A percentile compares a stretch with the other conserved stretches of the same genome.
Evolutionary conservation across 2,329 filamentous ascomycete species (phyloP).

Genomic region (Colletotrichum sp.): DNA sequence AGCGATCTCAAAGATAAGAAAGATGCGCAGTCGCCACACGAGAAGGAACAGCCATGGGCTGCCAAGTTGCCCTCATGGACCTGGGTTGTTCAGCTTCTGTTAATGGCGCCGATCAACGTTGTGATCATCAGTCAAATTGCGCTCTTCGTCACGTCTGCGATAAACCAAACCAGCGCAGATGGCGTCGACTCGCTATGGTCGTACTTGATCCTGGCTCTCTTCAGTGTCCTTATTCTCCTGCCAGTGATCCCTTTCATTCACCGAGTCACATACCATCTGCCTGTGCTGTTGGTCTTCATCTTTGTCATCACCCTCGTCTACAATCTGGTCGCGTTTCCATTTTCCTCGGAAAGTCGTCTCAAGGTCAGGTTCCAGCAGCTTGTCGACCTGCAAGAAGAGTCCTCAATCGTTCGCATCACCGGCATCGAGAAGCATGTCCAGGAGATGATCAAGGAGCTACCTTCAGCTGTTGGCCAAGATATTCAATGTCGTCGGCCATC

Average conservation of each 20-base stretch:
- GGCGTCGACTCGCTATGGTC: slow-evolving; percentile 75
- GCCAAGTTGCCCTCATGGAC: slow-evolving; percentile 78
- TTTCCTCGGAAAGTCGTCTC: slow-evolving; percentile 78
- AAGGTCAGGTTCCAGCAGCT: slow-evolving; percentile 89
- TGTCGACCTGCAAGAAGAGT: slow-evolving; percentile 71
- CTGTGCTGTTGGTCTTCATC: slow-evolving; percentile 75
- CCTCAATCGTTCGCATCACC: slow-evolving; percentile 71
- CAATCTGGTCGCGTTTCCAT: slow-evolving; percentile 87
- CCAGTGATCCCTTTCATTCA: slow-evolving; percentile 87
- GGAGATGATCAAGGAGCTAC: slow-evolving; percentile 70
- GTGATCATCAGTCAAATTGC: slow-evolving; percentile 79
- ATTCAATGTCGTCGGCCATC: slow-evolving; percentile 33
- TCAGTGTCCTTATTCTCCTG: slow-evolving; percentile 75
- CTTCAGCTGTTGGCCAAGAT: slow-evolving; percentile 69
- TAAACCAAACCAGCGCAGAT: slow-evolving; percentile 84
- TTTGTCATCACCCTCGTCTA: slow-evolving; percentile 75
- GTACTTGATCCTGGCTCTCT: slow-evolving; percentile 71
- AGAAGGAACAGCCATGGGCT: slow-evolving; percentile 86
- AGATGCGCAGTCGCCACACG: slow-evolving; percentile 52
- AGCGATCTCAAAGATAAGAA: slow-evolving; percentile 33
- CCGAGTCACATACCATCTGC: slow-evolving; percentile 82
- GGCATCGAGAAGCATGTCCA: slow-evolving; percentile 73
- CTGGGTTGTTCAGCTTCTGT: slow-evolving; percentile 85
- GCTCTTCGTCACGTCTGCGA: slow-evolving; percentile 72
- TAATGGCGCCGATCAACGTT: slow-evolving; percentile 79